Conservation (phyloP, 2,329 filamentous ascomycete genomes). For the Aspergillus oerlinghausenensis region DNA sequence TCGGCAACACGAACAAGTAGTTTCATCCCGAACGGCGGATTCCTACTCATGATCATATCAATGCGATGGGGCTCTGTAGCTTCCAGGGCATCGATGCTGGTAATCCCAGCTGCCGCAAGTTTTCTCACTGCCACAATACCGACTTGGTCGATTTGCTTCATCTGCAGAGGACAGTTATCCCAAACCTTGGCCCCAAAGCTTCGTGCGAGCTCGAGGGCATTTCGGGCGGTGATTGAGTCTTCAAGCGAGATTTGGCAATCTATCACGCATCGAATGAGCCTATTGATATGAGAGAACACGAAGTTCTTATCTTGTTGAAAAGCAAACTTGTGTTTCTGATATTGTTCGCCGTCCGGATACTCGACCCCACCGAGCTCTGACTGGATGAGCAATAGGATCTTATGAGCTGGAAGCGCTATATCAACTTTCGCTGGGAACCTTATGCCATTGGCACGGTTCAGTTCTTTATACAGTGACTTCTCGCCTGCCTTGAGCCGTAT, state of each 20-base stretch:
- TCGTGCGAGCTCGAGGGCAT: conserved; percentile 71
- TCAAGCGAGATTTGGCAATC: conserved; percentile 61
- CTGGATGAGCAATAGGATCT: conserved; percentile 74
- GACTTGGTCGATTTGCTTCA: conserved; percentile 77
- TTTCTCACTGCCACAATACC: conserved; percentile 72
- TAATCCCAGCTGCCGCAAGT: conserved; percentile 66
- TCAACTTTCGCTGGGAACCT: conserved; percentile 67
- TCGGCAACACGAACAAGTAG: conserved; percentile 59
- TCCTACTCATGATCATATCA: conserved; percentile 70
- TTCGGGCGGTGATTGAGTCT: conserved; percentile 64
- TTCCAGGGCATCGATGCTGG: conserved; percentile 66
- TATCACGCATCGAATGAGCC: conserved; percentile 69
- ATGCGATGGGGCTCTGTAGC: conserved; percentile 65
- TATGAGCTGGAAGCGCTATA: conserved; percentile 63
- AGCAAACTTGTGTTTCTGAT: conserved; percentile 51
- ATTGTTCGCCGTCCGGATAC: conserved; percentile 55
- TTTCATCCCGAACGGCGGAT: conserved; percentile 76
- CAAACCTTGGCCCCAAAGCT: conserved; percentile 71
- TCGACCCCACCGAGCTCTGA: conserved; percentile 65
- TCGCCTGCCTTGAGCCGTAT: conserved; percentile 67
- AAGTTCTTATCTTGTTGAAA: conserved; percentile 57
- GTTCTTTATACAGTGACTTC: conserved; percentile 62
- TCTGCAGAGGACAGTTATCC: conserved; percentile 76
- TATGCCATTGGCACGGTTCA: conserved; percentile 66
- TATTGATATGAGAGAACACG: conserved; percentile 65